These are phyloP conservation scores for Suillus hirtellus DNA, from an alignment of 768 basidiomycete species.

Conservation along the genomic window DNA sequence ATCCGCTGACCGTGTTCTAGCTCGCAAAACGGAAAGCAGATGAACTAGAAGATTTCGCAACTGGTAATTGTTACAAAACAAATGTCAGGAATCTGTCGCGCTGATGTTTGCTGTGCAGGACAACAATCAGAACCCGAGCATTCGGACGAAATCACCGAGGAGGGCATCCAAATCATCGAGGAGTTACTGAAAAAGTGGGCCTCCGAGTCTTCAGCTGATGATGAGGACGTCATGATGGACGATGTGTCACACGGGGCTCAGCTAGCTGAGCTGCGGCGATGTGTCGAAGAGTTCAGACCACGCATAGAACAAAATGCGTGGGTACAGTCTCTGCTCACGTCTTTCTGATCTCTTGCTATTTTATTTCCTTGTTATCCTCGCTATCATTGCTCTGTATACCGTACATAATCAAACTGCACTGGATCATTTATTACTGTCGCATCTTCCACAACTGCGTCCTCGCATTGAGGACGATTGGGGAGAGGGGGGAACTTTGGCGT, in stretches of 20 bases:
- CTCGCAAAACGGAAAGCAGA: constrained; percentile 91
- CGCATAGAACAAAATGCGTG: constrained; percentile 79
- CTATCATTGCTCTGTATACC: background rate
- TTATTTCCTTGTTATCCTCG: background rate
- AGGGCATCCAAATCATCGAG: constrained; percentile 81
- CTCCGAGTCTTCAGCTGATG: constrained; percentile 33
- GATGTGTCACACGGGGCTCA: constrained; percentile 42
- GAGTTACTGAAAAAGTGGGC: constrained; percentile 75
- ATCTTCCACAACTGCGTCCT: background rate
- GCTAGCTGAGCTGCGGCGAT: constrained; percentile 51
- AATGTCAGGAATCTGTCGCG: background rate
- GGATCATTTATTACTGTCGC: background rate
- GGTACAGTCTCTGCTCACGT: constrained; percentile 61
- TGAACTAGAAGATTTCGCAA: constrained; percentile 84
- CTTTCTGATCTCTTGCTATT: constrained; percentile 29
- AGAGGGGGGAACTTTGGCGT: background rate
- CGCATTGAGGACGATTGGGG: too few relatives aligned
- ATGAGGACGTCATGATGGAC: constrained; percentile 51
- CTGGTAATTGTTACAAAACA: constrained; percentile 34
- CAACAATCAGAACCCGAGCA: constrained; percentile 43
- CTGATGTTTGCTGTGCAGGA: constrained; percentile 14
- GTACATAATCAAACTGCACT: constrained; percentile 9
- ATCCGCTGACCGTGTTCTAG: constrained; percentile 37
- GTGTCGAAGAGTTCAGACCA: constrained; percentile 64
- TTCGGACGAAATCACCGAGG: constrained; percentile 62